A percentile compares a stretch with the other conserved stretches of the same genome.
Conservation (phyloP, 1,139 yeast species). For the Geotrichum citri-aurantii region DNA sequence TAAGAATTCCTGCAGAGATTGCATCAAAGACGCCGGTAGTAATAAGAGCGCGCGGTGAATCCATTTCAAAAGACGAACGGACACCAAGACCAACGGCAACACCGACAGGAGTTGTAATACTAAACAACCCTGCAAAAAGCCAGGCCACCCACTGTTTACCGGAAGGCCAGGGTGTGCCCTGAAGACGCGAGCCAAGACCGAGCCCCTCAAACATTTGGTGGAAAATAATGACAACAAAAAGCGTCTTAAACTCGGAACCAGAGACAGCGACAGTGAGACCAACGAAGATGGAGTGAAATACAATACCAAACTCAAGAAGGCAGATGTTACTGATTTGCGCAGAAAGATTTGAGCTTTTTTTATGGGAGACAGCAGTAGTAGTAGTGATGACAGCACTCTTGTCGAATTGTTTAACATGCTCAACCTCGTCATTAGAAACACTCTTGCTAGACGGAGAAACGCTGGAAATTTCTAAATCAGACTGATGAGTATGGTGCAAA, state of each 20-base stretch:
- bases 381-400: not conserved
- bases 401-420: not conserved
- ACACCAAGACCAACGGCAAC: slow-evolving; percentile 85
- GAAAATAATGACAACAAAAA: slow-evolving; percentile 76
- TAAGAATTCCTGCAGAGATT: slow-evolving; percentile 75
- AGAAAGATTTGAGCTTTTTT: slow-evolving; percentile 17
- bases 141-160: slow-evolving; percentile 49
- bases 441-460: not conserved
- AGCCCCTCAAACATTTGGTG: slow-evolving; percentile 92
- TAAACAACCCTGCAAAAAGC: slow-evolving; percentile 53
- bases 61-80: slow-evolving; percentile 53
- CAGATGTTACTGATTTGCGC: slow-evolving; percentile 45
- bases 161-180: slow-evolving; percentile 63
- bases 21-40: slow-evolving; percentile 78
- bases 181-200: slow-evolving; percentile 83
- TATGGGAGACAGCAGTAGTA: not conserved
- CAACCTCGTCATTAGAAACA: not conserved
- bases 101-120: slow-evolving; percentile 73
- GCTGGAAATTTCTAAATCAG: not conserved
- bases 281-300: slow-evolving; percentile 75
- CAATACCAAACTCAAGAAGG: slow-evolving; percentile 69
- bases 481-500: not conserved
- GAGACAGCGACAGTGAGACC: slow-evolving; percentile 71
- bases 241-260: slow-evolving; percentile 66
- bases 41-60: slow-evolving; percentile 57